phyloP scores from a whole-genome alignment of 1,284 basidiomycete genomes.

The Ceratobasidium sp. region DNA sequence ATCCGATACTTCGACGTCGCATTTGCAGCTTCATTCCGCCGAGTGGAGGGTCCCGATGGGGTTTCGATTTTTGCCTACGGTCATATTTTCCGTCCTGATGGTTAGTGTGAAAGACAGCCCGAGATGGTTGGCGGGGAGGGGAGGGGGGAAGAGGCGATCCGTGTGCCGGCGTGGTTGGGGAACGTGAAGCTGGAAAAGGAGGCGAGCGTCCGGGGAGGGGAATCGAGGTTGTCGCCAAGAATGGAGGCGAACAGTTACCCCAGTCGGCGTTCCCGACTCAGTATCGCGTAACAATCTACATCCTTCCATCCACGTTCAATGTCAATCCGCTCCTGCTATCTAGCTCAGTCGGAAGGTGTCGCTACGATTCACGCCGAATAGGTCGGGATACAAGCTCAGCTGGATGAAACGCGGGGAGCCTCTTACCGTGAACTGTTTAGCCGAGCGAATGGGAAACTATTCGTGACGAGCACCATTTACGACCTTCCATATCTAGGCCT shows the following conservation, averaged over 20 bases:
- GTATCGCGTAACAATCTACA: too few relatives aligned
- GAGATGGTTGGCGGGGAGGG: constrained; percentile 39
- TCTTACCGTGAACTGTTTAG: constrained; percentile 36
- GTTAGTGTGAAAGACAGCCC: constrained; percentile 46
- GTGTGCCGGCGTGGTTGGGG: constrained; percentile 32
- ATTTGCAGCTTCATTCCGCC: constrained; percentile 33
- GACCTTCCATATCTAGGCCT: constrained; percentile 48
- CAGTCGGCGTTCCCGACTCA: neutral
- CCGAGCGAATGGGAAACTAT: constrained; percentile 33
- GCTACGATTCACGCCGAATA: too few relatives aligned
- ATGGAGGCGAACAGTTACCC: neutral
- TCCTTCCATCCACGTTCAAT: too few relatives aligned
- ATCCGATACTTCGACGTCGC: neutral
- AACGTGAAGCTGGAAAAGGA: constrained; percentile 14
- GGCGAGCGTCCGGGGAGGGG: neutral
- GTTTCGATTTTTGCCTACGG: constrained; percentile 27
- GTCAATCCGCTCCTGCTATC: too few relatives aligned
- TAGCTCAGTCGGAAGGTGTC: too few relatives aligned
- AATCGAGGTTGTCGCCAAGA: neutral
- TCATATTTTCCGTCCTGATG: constrained; percentile 45
- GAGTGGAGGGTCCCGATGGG: constrained; percentile 41
- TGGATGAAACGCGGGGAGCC: constrained; percentile 45
- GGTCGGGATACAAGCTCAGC: too few relatives aligned
- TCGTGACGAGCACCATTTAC: constrained; percentile 43
- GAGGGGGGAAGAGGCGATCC: constrained; percentile 32